Conservation (phyloP, 1,284 basidiomycete genomes). For the Heliocybe sulcata region DNA sequence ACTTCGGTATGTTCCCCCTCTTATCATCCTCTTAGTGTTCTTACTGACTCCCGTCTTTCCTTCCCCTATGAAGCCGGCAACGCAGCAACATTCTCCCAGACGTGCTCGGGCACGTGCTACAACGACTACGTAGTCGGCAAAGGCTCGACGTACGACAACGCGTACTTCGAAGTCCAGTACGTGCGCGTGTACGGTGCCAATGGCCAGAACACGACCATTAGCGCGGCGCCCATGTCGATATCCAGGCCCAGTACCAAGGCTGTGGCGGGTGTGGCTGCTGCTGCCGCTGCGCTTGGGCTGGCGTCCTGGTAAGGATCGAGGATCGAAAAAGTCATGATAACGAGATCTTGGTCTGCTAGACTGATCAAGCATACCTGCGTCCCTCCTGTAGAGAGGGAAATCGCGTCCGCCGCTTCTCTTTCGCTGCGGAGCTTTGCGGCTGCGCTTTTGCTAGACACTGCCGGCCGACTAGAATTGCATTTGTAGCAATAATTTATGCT, state of each 20-base stretch:
- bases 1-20: slow-evolving; percentile 33
- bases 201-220: slow-evolving; percentile 15
- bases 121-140: slow-evolving; percentile 68
- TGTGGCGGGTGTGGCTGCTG: neutral
- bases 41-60: slow-evolving; percentile 13
- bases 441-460: no score
- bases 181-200: slow-evolving; percentile 44
- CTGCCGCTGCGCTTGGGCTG: neutral
- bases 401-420: no score
- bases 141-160: slow-evolving; percentile 57
- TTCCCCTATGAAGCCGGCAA: slow-evolving; percentile 33
- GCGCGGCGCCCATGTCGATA: slow-evolving; percentile 4
- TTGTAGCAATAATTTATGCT: no score
- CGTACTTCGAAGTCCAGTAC: slow-evolving; percentile 71
- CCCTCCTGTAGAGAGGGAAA: no score
- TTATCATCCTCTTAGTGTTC: neutral
- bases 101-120: slow-evolving; percentile 64
- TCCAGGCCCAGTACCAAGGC: neutral
- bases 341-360: no score
- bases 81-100: slow-evolving; percentile 48
- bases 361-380: no score
- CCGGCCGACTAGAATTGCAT: no score
- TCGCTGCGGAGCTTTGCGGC: no score
- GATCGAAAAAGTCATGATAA: no score
- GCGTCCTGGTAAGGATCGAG: neutral